Percentiles rank a stretch among this genome's conserved stretches.
These are phyloP conservation scores for Strigomonas oncopelti DNA, from an alignment of 208 protist genomes.

Conservation along the genomic window DNA sequence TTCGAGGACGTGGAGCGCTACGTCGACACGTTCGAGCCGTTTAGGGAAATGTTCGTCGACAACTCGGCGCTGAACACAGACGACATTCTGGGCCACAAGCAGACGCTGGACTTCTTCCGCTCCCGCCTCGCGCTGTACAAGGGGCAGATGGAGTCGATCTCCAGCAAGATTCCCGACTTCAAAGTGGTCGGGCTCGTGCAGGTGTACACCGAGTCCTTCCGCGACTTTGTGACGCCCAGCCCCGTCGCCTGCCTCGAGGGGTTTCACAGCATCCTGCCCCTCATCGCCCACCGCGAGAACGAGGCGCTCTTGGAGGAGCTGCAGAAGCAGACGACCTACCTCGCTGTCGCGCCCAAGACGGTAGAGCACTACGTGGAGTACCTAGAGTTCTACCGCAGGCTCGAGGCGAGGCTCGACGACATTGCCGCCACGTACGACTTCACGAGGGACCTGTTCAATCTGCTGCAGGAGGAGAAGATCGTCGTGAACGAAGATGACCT, in stretches of 20 bases:
- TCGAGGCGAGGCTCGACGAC: conserved; percentile 75
- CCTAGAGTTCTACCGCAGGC: conserved; percentile 76
- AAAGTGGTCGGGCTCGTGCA: conserved; percentile 86
- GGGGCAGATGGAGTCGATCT: conserved; percentile 82
- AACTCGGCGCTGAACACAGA: conserved; percentile 76
- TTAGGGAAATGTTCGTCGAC: conserved; percentile 86
- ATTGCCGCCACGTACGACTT: conserved; percentile 85
- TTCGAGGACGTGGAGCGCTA: conserved; percentile 86
- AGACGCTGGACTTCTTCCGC: conserved; percentile 85
- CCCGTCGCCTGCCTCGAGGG: conserved; percentile 80
- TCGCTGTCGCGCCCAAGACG: conserved; percentile 77
- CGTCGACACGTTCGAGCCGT: conserved; percentile 71
- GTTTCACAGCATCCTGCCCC: conserved; percentile 88
- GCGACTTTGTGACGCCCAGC: conserved; percentile 89
- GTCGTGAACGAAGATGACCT: conserved; percentile 81
- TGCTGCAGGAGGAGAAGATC: conserved; percentile 88
- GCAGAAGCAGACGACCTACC: conserved; percentile 76
- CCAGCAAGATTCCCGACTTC: conserved; percentile 77
- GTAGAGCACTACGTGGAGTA: conserved; percentile 93
- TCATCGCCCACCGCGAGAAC: conserved; percentile 87
- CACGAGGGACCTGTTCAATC: conserved; percentile 84
- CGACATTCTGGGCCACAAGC: conserved; percentile 41
- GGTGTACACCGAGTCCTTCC: conserved; percentile 79
- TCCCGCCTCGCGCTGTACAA: conserved; percentile 84
- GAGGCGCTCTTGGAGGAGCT: conserved; percentile 83